These are phyloP conservation scores for Krasilnikovozyma curviuscula DNA, from an alignment of 768 basidiomycete genomes.

Conservation along the genomic window DNA sequence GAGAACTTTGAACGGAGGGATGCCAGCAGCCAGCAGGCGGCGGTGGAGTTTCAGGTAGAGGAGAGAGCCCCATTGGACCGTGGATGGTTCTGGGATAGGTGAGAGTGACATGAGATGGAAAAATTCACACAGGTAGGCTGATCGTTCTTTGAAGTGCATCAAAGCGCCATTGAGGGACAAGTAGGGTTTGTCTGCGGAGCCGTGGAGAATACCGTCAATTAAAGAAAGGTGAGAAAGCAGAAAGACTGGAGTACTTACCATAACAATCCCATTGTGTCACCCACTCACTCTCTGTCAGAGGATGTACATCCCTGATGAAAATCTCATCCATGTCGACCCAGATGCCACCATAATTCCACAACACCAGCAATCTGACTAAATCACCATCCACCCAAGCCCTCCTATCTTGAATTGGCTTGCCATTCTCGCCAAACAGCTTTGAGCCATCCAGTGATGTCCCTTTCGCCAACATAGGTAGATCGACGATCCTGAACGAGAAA, in stretches of 20 bases:
- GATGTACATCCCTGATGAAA: slow-evolving; percentile 65
- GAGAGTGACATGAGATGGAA: slow-evolving; percentile 74
- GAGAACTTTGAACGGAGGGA: slow-evolving; percentile 74
- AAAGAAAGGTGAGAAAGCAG: not conserved
- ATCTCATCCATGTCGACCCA: slow-evolving; percentile 98
- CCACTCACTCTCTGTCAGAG: slow-evolving; percentile 81
- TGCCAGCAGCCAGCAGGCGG: slow-evolving; percentile 46
- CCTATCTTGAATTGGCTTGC: slow-evolving; percentile 36
- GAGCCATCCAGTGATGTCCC: slow-evolving; percentile 50
- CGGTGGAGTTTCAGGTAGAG: slow-evolving; percentile 86
- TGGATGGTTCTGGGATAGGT: slow-evolving; percentile 48
- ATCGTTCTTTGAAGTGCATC: slow-evolving; percentile 77
- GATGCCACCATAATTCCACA: slow-evolving; percentile 79
- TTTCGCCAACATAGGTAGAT: slow-evolving; percentile 44
- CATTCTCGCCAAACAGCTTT: slow-evolving; percentile 15
- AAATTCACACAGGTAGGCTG: slow-evolving; percentile 91
- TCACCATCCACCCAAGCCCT: slow-evolving; percentile 94
- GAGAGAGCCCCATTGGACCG: slow-evolving; percentile 83
- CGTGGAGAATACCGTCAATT: too few species aligned
- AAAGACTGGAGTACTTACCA: slow-evolving; percentile 35
- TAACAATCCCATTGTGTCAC: slow-evolving; percentile 99
- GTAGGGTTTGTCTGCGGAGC: slow-evolving; percentile 59
- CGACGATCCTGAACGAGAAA: slow-evolving; percentile 49
- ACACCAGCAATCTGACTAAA: slow-evolving; percentile 61
- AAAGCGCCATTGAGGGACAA: slow-evolving; percentile 75